These are phyloP conservation scores for Penicillium alfredii DNA, from an alignment of 495 filamentous ascomycete genomes.

Conservation along the genomic window DNA sequence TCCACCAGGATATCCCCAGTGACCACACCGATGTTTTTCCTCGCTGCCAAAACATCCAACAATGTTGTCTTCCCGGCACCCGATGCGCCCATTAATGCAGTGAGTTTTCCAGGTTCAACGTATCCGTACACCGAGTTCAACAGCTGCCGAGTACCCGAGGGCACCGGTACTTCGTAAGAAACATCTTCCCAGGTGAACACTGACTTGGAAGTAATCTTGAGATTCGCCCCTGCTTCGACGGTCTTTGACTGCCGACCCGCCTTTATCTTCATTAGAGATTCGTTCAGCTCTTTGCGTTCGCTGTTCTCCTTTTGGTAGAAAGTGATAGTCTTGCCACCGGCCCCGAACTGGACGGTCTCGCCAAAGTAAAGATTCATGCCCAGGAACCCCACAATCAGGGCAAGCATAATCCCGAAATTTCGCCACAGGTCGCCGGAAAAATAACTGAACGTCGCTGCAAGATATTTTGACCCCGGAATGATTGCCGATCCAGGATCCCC, in stretches of 20 bases:
- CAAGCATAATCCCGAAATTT: conserved; percentile 69
- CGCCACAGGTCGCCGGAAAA: conserved; percentile 58
- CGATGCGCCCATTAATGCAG: conserved; percentile 77
- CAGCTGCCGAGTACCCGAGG: conserved; percentile 59
- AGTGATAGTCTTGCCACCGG: conserved; percentile 70
- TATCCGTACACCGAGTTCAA: conserved; percentile 71
- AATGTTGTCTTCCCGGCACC: conserved; percentile 87
- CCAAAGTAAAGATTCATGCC: conserved; percentile 63
- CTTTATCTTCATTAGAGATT: conserved; percentile 52
- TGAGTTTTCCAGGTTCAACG: conserved; percentile 71
- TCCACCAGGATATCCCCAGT: conserved; percentile 70
- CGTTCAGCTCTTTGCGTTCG: conserved; percentile 65
- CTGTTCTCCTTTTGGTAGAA: conserved; percentile 66
- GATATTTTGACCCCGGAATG: conserved; percentile 57
- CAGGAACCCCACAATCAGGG: conserved; percentile 63
- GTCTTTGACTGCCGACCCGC: conserved; percentile 47
- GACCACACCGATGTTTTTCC: conserved; percentile 77
- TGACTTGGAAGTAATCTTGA: conserved; percentile 61
- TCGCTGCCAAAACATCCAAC: conserved; percentile 67
- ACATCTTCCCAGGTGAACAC: conserved; percentile 48
- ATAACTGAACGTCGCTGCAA: conserved; percentile 59
- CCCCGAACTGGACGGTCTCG: conserved; percentile 69
- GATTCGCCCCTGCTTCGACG: conserved; percentile 43
- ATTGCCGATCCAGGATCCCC: conserved; percentile 53
- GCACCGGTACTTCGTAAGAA: conserved; percentile 62